Evolutionary conservation across 2,329 filamentous ascomycete species (phyloP).

Genomic region (Aspergillus fumigatiaffinis): DNA sequence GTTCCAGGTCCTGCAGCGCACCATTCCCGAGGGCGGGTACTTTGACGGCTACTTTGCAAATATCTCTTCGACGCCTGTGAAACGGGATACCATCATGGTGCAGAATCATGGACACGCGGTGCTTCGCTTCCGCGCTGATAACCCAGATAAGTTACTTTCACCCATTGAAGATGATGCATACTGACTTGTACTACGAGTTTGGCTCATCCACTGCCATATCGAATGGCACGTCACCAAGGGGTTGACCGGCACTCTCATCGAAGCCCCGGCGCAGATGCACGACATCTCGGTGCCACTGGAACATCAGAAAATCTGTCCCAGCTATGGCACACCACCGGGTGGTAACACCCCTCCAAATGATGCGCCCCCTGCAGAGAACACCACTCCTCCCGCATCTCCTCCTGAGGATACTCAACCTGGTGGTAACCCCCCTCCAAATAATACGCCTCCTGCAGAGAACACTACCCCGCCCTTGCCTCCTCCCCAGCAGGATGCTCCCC

Average conservation of each 20-base stretch:
- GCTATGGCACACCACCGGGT: neutral
- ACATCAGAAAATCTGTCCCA: neutral
- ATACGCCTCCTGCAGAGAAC: neutral
- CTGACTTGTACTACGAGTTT: constrained; percentile 17
- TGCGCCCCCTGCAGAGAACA: neutral
- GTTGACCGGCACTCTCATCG: constrained; percentile 29
- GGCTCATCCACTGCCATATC: constrained; percentile 37
- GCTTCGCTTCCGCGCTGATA: constrained; percentile 33
- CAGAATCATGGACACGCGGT: constrained; percentile 29
- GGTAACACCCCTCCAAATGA: neutral
- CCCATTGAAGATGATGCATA: neutral
- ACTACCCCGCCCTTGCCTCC: neutral
- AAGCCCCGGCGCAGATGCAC: constrained; percentile 23
- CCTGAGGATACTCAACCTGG: neutral
- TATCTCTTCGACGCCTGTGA: constrained; percentile 24
- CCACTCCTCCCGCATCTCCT: neutral
- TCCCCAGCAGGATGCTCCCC: no score
- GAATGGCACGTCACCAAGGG: constrained; percentile 34
- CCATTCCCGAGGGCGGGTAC: constrained; percentile 20
- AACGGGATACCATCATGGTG: constrained; percentile 34
- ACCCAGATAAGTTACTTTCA: constrained; percentile 25
- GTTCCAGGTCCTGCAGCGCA: constrained; percentile 43
- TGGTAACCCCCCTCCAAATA: neutral
- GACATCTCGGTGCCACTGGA: constrained; percentile 2
- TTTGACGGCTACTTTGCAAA: constrained; percentile 24